These are phyloP conservation scores for Danielia oregonensis DNA, from an alignment of 805 yeast species.

Conservation along the genomic window DNA sequence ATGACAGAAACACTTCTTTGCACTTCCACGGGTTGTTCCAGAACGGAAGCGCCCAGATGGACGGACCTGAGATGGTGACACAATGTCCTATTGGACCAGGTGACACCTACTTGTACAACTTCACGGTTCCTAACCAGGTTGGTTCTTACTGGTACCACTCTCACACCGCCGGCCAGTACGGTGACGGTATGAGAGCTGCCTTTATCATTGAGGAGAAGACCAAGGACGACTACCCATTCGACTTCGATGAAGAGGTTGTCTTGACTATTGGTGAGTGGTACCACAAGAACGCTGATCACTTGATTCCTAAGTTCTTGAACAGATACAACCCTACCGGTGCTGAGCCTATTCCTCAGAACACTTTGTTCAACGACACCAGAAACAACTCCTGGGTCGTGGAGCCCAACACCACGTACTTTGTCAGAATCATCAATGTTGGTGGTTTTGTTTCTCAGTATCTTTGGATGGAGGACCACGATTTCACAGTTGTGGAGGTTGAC, in stretches of 20 bases:
- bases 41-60: constrained; percentile 72
- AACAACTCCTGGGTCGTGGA: constrained; percentile 73
- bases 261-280: constrained; percentile 85
- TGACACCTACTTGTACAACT: constrained; percentile 73
- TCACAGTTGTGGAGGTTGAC: constrained; percentile 87
- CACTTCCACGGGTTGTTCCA: constrained; percentile 96
- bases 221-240: constrained; percentile 55
- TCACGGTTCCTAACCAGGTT: constrained; percentile 75
- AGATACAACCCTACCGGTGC: constrained; percentile 94
- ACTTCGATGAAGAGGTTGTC: constrained; percentile 75
- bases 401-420: constrained; percentile 80
- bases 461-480: constrained; percentile 82
- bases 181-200: constrained; percentile 86
- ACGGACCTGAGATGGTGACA: constrained; percentile 83
- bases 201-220: constrained; percentile 63
- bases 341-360: constrained; percentile 87
- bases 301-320: constrained; percentile 57
- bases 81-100: constrained; percentile 94
- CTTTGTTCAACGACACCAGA: constrained; percentile 77
- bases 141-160: constrained; percentile 99
- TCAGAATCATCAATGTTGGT: constrained; percentile 82
- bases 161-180: constrained; percentile 84
- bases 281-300: constrained; percentile 54
- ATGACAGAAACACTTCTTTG: constrained; percentile 61
- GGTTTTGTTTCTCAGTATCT: constrained; percentile 89